Evolutionary conservation across 495 filamentous ascomycete genomes (phyloP), one percentile per base, ranked within the genome.

Genomic region (Cetradonia linearis): DNA sequence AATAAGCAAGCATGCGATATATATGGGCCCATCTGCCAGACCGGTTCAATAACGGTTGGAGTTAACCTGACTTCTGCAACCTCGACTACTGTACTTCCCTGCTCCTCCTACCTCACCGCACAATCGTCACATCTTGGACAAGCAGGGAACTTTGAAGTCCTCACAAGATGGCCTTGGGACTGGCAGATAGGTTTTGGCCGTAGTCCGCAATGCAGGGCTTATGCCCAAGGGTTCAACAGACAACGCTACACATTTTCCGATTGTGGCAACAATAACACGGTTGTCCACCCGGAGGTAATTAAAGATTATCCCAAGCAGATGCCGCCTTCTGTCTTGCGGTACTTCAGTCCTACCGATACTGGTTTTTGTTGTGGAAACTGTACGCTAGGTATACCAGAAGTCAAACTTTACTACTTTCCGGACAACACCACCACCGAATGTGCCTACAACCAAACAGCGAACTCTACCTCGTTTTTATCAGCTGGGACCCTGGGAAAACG

Each of bases 1-100:
- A 11, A 38, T 16, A 36, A 11, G 30, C 59, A 61, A 33, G 34
- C 23, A 36, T 61, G 59, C 49, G 30, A 61, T 34, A 61, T 61
- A 36, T 61, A 55, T 31, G 59, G 59, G 25, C n/a, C 59, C 5
- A 23, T 61, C 20, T 61, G 59, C 30, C 59, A 61, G 49, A 40
- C 59, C 20, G 59, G 59, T 3, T 46, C 59, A 9, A 55, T 61
- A 30, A 61, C 59, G 11, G 34, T 61, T 33, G 59, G 49, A 18
- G 34, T 56, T 5, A 34, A 40, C 18, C 28, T 55, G 28, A 55
- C 52, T 8, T 34, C 52, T 5, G n/a, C 33, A 3, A 61, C 59
- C 31, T 40, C 47, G 14, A 46, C 33, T 31, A 50, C 50, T 27
- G 28, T 37, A 30, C 31, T 31, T 31, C 47, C 48, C 5, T 61